Conservation (phyloP, 805 yeast genomes). For the Candida tibetensis region DNA sequence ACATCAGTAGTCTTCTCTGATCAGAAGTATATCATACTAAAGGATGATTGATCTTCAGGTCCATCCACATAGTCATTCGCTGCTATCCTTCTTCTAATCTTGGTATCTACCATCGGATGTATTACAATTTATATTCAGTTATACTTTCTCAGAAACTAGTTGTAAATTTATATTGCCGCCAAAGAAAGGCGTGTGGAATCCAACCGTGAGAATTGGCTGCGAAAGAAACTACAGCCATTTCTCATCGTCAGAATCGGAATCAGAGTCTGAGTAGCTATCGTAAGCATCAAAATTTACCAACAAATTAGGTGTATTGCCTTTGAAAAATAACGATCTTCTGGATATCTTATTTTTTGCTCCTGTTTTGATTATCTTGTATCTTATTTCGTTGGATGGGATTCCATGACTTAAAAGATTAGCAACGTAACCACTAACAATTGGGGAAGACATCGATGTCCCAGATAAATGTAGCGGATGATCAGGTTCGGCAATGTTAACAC, state of each 20-base stretch:
- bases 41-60: background rate
- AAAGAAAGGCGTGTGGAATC: background rate
- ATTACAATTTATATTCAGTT: too few species aligned
- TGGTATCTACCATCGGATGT: too few species aligned
- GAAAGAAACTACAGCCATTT: background rate
- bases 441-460: constrained; percentile 84
- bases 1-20: background rate
- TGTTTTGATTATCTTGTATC: constrained; percentile 38
- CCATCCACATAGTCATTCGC: too few species aligned
- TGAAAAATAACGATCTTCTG: constrained; percentile 40
- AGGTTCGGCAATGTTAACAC: constrained; percentile 42
- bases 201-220: background rate
- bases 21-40: background rate
- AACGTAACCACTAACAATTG: constrained; percentile 65
- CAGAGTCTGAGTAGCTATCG: constrained; percentile 6
- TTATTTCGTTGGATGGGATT: constrained; percentile 39
- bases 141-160: too few species aligned
- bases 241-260: constrained; percentile 7
- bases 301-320: constrained; percentile 59
- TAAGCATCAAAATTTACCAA: constrained; percentile 34
- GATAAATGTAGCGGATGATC: constrained; percentile 40
- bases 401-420: constrained; percentile 58
- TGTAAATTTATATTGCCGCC: background rate
- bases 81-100: too few species aligned
- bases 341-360: constrained; percentile 51